Evolutionary conservation across 208 protist species (phyloP), one percentile per base, ranked within the genome.

Genomic region (Naegleria gruberi): DNA sequence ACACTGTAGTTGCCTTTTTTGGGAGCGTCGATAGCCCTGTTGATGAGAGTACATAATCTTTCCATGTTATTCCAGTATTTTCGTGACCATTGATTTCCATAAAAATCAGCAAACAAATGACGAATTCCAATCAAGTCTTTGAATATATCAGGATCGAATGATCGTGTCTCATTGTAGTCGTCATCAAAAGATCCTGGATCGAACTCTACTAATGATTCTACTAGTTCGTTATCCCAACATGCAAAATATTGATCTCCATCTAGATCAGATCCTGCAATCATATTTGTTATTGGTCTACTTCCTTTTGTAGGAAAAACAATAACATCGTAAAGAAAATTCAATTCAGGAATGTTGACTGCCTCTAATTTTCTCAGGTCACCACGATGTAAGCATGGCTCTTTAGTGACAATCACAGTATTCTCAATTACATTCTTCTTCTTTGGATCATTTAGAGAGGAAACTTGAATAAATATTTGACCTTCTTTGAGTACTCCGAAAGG

Each of bases 171-270:
- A 5, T 55, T 55, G 8, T 19, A 55, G 15, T 55, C 46, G 5
- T 55, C 46, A 55, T 55, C 46, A 55, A 55, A 55, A 19, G 5
- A 5, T 19, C 55, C 55, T 73, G 55, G 55, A 30, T 73, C 55
- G 4, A 8, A n/a, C 8, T n/a, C 26, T 73, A 30, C 26, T 5
- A 73, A 3, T n/a, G 4, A n/a, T 73, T 73, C 19, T 5, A 73
- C 23, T n/a, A 73, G 3, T 5, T 82, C 74, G 4, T 86, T 2
- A 40, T 86, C 82, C 82, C 82, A 86, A 51, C 10, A 42, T 34
- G 51, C 82, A 30, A 26, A 23, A 51, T 86, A 86, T 37, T 45
- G 8, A 86, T 86, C 82, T 51, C 82, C 82, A 51, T 86, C 82
- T 1, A 51, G 19, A n/a, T 86, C 82, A 17, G 26, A 23, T 37